Percentiles rank a stretch among this genome's conserved stretches.
Conservation (phyloP, 2,329 filamentous ascomycete species). For the Pestalotiopsis sp. region DNA sequence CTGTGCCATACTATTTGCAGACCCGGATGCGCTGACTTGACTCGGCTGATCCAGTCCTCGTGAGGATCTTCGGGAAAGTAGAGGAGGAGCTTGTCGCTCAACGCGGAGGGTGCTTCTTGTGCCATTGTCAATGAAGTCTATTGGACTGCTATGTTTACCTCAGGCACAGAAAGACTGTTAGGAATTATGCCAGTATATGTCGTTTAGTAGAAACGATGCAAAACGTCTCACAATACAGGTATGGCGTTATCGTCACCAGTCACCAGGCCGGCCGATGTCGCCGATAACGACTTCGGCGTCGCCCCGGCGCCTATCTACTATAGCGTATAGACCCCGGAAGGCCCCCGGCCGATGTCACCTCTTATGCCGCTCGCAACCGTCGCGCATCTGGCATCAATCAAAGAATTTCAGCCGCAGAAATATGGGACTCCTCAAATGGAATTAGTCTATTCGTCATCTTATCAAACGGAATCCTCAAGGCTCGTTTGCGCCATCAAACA, state of each 20-base stretch:
- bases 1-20: constrained; percentile 39
- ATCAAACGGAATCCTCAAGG: too few relatives aligned
- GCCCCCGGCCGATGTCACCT: neutral
- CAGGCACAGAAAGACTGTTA: neutral
- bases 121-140: neutral
- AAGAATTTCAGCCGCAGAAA: neutral
- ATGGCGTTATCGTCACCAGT: neutral
- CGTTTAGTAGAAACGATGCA: neutral
- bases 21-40: constrained; percentile 38
- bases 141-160: neutral
- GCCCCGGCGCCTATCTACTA: neutral
- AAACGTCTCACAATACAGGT: neutral
- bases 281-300: constrained; percentile 9
- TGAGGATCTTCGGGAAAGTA: constrained; percentile 35
- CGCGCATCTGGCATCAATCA: neutral
- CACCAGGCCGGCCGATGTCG: neutral
- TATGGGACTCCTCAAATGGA: neutral
- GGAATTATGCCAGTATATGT: too few relatives aligned
- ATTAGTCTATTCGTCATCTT: too few relatives aligned
- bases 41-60: constrained; percentile 35
- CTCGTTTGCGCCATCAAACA: too few relatives aligned
- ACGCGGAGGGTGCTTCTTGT: neutral
- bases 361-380: neutral
- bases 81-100: constrained; percentile 44
- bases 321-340: neutral